Evolutionary conservation across 176 grass and related monocot species (phyloP).

Genomic region (Cocos nucifera): DNA sequence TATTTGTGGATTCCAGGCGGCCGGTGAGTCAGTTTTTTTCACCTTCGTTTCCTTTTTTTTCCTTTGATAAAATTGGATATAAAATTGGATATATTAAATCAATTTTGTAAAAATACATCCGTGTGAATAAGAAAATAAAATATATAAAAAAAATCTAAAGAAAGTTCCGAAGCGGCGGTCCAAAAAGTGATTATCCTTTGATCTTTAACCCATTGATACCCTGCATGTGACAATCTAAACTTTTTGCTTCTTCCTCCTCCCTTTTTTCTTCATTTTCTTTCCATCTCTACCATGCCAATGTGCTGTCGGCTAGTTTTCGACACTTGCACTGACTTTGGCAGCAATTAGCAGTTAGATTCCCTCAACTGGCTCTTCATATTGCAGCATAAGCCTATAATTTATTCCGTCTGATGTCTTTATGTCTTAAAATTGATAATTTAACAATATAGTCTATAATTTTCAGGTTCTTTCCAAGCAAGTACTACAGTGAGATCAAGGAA

Average conservation of each 20-base stretch:
- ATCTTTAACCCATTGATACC: slow-evolving; percentile 3
- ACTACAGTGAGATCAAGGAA: slow-evolving; percentile 55
- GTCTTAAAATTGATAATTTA: too few relatives aligned
- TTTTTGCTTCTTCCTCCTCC: slow-evolving; percentile 3
- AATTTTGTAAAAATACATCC: too few relatives aligned
- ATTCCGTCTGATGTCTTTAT: neutral
- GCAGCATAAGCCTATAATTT: neutral
- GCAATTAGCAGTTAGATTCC: slow-evolving; percentile 18
- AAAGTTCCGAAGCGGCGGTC: too few relatives aligned
- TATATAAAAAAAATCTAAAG: too few relatives aligned
- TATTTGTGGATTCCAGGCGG: slow-evolving; percentile 84
- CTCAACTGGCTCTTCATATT: neutral
- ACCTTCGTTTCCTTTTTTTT: too few relatives aligned
- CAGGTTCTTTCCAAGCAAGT: slow-evolving; percentile 88
- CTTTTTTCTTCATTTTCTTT: slow-evolving; percentile 5
- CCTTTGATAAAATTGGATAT: too few relatives aligned
- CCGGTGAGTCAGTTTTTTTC: slow-evolving; percentile 30
- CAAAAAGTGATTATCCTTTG: too few relatives aligned
- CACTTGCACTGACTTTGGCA: slow-evolving; percentile 12
- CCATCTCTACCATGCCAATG: slow-evolving; percentile 6
- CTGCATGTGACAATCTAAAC: slow-evolving; percentile 16
- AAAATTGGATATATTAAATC: too few relatives aligned
- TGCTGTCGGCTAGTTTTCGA: slow-evolving; percentile 30
- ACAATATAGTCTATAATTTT: too few relatives aligned
- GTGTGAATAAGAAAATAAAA: too few relatives aligned